Evolutionary conservation across 2,329 filamentous ascomycete genomes (phyloP).

Genomic region (Pseudohalonectria lignicola): DNA sequence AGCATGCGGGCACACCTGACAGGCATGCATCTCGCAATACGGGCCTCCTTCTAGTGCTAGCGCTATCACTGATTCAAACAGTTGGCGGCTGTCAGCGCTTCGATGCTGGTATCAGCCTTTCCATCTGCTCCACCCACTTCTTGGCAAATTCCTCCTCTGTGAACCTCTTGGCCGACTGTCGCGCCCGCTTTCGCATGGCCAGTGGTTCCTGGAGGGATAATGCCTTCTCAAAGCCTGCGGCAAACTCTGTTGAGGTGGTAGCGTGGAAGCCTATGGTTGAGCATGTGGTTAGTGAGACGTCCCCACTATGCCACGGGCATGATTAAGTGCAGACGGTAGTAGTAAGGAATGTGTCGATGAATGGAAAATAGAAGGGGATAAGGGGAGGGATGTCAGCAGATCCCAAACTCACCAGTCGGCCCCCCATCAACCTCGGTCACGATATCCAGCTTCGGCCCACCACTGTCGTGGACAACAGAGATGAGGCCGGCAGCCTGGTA

Average conservation of each 20-base stretch:
- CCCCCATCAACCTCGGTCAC: constrained; percentile 70
- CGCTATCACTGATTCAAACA: no score
- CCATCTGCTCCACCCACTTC: constrained; percentile 68
- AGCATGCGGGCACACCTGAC: no score
- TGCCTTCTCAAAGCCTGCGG: constrained; percentile 67
- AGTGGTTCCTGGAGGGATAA: constrained; percentile 61
- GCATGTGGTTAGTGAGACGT: no score
- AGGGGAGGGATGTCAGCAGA: no score
- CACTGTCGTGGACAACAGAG: constrained; percentile 84
- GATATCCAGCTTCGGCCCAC: constrained; percentile 88
- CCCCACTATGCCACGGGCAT: no score
- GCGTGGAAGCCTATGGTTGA: constrained; percentile 66
- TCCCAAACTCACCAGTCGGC: constrained; percentile 55
- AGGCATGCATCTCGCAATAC: no score
- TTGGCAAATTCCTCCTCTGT: constrained; percentile 76
- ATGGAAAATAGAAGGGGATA: no score
- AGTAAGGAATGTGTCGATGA: no score
- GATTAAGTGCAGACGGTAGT: no score
- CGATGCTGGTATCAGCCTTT: constrained; percentile 51
- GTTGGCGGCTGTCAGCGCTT: no score
- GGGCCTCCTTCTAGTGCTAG: no score
- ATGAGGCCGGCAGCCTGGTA: constrained; percentile 94
- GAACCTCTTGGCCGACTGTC: constrained; percentile 71
- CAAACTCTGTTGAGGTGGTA: constrained; percentile 67
- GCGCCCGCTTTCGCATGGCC: constrained; percentile 64